A percentile compares a stretch with the other conserved stretches of the same genome.
Evolutionary conservation across 1,284 basidiomycete species (phyloP).

Genomic region (Cryptococcus sp.): DNA sequence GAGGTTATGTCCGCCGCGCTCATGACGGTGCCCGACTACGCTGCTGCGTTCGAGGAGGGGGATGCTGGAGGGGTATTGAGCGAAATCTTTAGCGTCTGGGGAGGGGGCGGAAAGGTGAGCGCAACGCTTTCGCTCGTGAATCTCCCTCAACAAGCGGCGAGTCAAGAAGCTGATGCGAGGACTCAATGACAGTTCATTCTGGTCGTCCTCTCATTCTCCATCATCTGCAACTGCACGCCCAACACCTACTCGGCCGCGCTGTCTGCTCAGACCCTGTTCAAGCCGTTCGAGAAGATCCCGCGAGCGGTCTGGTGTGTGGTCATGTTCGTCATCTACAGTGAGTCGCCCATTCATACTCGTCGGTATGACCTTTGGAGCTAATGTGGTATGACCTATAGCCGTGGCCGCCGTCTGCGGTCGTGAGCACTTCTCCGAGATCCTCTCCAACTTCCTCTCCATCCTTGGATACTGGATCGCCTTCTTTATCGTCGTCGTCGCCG

Average conservation of each 20-base stretch:
- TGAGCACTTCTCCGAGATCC: constrained; percentile 60
- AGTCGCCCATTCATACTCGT: constrained; percentile 4
- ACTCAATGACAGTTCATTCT: constrained; percentile 53
- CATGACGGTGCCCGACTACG: constrained; percentile 59
- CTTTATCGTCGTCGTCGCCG: constrained; percentile 58
- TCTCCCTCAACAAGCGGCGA: background rate
- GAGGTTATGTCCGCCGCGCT: constrained; percentile 57
- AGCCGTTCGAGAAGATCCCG: constrained; percentile 58
- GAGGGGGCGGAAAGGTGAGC: constrained; percentile 40
- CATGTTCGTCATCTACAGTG: constrained; percentile 55
- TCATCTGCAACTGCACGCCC: constrained; percentile 60
- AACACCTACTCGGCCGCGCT: constrained; percentile 60
- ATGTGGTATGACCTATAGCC: constrained; percentile 29
- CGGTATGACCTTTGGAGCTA: background rate
- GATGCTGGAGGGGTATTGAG: constrained; percentile 53
- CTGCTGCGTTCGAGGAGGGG: constrained; percentile 53
- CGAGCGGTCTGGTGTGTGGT: constrained; percentile 61
- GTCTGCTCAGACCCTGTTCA: constrained; percentile 59
- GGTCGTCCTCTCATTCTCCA: constrained; percentile 59
- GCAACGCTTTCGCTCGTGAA: background rate
- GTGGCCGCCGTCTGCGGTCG: constrained; percentile 62
- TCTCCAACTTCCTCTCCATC: constrained; percentile 56
- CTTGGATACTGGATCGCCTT: constrained; percentile 65
- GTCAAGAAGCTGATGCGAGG: background rate
- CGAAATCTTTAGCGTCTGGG: constrained; percentile 34